These are phyloP conservation scores for Gossypium anomalum DNA, from an alignment of 345 rosid genomes.

Conservation along the genomic window DNA sequence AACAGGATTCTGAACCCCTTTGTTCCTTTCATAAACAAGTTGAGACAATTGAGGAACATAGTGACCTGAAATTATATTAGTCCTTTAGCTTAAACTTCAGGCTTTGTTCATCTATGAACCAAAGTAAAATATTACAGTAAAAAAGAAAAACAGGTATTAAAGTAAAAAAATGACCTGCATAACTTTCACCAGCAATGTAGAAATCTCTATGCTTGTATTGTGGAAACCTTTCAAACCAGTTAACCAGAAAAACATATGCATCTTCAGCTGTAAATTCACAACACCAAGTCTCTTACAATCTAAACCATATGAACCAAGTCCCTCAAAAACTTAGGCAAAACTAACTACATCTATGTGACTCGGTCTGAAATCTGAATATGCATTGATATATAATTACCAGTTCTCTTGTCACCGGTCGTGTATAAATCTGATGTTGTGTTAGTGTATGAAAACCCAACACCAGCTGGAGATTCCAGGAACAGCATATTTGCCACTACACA, in stretches of 20 bases:
- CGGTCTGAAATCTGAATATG: neutral
- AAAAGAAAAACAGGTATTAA: neutral
- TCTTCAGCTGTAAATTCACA: conserved; percentile 69
- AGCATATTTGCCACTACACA: conserved; percentile 83
- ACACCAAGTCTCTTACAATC: neutral
- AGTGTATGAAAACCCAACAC: conserved; percentile 91
- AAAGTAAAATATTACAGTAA: neutral
- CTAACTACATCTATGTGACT: neutral
- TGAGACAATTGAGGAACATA: conserved; percentile 96
- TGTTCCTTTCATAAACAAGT: conserved; percentile 61
- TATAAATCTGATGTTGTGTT: conserved; percentile 81
- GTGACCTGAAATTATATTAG: conserved; percentile 51
- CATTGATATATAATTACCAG: conserved; percentile 40
- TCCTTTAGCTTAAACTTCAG: neutral
- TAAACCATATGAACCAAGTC: neutral
- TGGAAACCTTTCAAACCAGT: conserved; percentile 94
- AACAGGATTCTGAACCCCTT: conserved; percentile 53
- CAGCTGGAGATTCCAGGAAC: conserved; percentile 95
- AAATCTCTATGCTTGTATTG: conserved; percentile 90
- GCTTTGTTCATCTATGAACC: neutral
- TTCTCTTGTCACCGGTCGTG: conserved; percentile 77
- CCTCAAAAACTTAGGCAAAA: neutral
- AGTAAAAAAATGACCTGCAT: conserved; percentile 51
- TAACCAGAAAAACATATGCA: conserved; percentile 67
- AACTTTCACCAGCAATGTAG: conserved; percentile 95